Percentiles rank a stretch among this genome's conserved stretches.
Conservation (phyloP, 73 alveolate species). For the Paramecium octaurelia region DNA sequence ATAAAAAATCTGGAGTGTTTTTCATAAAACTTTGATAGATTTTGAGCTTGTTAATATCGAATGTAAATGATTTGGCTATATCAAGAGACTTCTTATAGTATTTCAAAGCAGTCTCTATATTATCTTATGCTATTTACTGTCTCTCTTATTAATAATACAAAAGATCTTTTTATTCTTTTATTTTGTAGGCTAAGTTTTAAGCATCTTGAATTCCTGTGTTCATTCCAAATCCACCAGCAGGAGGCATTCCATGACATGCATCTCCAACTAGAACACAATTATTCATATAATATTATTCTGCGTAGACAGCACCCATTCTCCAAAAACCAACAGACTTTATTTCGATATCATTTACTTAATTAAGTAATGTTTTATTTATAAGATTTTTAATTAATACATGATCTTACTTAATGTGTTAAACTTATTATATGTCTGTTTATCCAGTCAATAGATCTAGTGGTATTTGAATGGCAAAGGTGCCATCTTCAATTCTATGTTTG, state of each 20-base stretch:
- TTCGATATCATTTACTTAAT: slow-evolving; percentile 21
- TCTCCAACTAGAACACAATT: slow-evolving; percentile 68
- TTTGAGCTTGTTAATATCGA: not conserved
- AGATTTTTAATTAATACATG: slow-evolving; percentile 41
- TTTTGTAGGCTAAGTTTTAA: slow-evolving; percentile 64
- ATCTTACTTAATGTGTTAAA: not conserved
- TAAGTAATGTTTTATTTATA: not conserved
- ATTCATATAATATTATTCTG: slow-evolving; percentile 28
- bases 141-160: not conserved
- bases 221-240: slow-evolving; percentile 81
- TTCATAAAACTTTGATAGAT: not conserved
- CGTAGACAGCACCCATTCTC: slow-evolving; percentile 69
- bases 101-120: not conserved
- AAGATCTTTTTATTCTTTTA: not conserved
- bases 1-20: not conserved
- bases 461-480: slow-evolving; percentile 70
- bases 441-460: slow-evolving; percentile 75
- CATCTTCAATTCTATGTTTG: slow-evolving; percentile 65
- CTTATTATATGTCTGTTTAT: slow-evolving; percentile 25
- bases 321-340: slow-evolving; percentile 63
- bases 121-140: not conserved
- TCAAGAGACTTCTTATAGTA: not conserved
- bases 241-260: slow-evolving; percentile 78
- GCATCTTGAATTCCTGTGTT: slow-evolving; percentile 77
- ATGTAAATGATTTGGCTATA: not conserved